These are phyloP conservation scores for Cyclotella atomus DNA, from an alignment of 108 stramenopile genomes.

Conservation along the genomic window DNA sequence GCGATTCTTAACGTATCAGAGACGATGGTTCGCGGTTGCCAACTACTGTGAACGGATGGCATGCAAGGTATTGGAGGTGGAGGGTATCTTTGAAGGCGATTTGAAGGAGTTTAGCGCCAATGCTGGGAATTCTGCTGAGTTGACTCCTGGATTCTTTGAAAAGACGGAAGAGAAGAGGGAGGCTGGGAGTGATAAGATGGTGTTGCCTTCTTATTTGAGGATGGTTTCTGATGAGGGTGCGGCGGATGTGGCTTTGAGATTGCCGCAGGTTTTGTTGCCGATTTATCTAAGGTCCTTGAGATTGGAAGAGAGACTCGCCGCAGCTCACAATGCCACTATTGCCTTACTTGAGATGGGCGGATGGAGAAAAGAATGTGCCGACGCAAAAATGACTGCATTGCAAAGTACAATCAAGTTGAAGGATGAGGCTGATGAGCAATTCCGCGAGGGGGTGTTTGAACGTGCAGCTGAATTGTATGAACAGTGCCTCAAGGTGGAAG, in stretches of 20 bases:
- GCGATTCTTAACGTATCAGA: constrained; percentile 11
- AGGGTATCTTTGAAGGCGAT: constrained; percentile 33
- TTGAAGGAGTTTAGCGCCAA: constrained; percentile 14
- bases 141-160: constrained; percentile 31
- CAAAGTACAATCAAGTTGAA: constrained; percentile 38
- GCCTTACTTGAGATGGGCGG: constrained; percentile 23
- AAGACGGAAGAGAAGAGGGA: not conserved
- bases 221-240: constrained; percentile 24
- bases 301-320: constrained; percentile 42
- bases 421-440: constrained; percentile 47
- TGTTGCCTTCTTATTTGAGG: constrained; percentile 25
- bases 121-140: constrained; percentile 13
- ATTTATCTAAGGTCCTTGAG: constrained; percentile 42
- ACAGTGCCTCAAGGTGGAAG: constrained; percentile 34
- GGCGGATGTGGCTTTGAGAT: constrained; percentile 35
- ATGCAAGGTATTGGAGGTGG: constrained; percentile 15
- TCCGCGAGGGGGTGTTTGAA: constrained; percentile 41
- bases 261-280: constrained; percentile 28
- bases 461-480: constrained; percentile 42
- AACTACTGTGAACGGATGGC: constrained; percentile 47
- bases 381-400: constrained; percentile 18
- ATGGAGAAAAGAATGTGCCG: constrained; percentile 5
- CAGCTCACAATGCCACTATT: constrained; percentile 12
- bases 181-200: not conserved
- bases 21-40: constrained; percentile 41